Evolutionary conservation across 2,329 filamentous ascomycete species (phyloP).

Genomic region (Tolypocladium amazonense): DNA sequence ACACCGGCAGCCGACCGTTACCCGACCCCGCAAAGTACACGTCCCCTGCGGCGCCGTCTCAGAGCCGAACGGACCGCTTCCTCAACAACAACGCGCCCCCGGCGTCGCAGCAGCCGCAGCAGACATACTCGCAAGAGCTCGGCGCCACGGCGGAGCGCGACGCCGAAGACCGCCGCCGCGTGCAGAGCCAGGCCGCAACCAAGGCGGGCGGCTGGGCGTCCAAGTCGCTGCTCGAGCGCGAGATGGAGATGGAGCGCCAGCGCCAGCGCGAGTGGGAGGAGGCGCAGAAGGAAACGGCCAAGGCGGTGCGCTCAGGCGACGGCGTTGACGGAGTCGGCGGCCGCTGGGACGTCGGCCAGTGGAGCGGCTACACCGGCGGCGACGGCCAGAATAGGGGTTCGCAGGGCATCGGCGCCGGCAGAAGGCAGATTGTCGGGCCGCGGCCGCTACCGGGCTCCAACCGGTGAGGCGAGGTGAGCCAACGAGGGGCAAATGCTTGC

Average conservation of each 20-base stretch:
- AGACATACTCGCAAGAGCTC: conserved; percentile 44
- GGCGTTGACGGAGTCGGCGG: conserved; percentile 54
- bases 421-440: conserved; percentile 72
- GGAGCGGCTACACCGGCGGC: conserved; percentile 63
- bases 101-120: conserved; percentile 23
- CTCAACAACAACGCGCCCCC: conserved; percentile 45
- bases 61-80: conserved; percentile 46
- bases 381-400: conserved; percentile 60
- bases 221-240: conserved; percentile 64
- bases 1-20: conserved; percentile 38
- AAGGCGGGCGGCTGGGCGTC: conserved; percentile 53
- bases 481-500: not conserved
- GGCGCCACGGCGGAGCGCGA: conserved; percentile 50
- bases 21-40: conserved; percentile 34
- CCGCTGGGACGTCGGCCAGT: conserved; percentile 68
- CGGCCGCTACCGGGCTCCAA: conserved; percentile 46
- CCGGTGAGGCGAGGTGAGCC: conserved; percentile 7
- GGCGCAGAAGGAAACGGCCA: conserved; percentile 53
- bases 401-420: conserved; percentile 56
- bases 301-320: conserved; percentile 38
- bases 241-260: conserved; percentile 72
- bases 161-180: conserved; percentile 49
- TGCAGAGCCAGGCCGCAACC: conserved; percentile 47
- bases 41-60: conserved; percentile 9
- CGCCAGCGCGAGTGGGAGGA: conserved; percentile 74